These are phyloP conservation scores for Geum urbanum DNA, from an alignment of 306 rosid genomes.

Conservation along the genomic window DNA sequence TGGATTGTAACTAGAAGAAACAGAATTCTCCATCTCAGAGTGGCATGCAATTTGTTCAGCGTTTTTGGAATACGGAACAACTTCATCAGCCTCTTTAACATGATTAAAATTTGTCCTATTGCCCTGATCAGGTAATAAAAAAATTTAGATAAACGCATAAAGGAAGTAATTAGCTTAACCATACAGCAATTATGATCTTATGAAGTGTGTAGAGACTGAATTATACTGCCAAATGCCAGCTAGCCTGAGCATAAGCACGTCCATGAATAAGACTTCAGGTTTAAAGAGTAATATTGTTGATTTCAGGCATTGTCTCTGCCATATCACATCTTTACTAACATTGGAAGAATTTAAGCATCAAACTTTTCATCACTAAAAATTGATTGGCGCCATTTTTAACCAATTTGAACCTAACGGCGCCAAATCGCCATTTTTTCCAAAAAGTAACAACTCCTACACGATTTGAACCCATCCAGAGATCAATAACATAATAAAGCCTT, in stretches of 20 bases:
- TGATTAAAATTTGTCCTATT: slow-evolving; percentile 43
- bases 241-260: background rate
- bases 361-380: background rate
- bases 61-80: slow-evolving; percentile 29
- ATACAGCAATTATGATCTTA: background rate
- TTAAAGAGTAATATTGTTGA: background rate
- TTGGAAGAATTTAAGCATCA: no score
- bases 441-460: background rate
- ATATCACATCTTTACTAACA: background rate
- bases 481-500: slow-evolving; percentile 3
- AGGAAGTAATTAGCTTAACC: background rate
- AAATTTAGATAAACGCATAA: background rate
- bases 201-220: background rate
- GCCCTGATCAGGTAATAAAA: slow-evolving; percentile 50
- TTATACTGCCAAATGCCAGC: background rate
- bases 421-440: background rate
- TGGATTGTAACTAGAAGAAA: slow-evolving; percentile 44
- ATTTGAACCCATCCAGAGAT: background rate
- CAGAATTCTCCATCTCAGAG: slow-evolving; percentile 50
- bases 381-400: background rate
- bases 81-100: slow-evolving; percentile 46
- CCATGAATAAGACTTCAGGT: background rate
- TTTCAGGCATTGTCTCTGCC: background rate
- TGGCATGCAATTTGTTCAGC: slow-evolving; percentile 29
- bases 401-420: background rate